Base-by-base conservation (phyloP, 164 flowering plant species). In the Litsea cubeba region DNA sequence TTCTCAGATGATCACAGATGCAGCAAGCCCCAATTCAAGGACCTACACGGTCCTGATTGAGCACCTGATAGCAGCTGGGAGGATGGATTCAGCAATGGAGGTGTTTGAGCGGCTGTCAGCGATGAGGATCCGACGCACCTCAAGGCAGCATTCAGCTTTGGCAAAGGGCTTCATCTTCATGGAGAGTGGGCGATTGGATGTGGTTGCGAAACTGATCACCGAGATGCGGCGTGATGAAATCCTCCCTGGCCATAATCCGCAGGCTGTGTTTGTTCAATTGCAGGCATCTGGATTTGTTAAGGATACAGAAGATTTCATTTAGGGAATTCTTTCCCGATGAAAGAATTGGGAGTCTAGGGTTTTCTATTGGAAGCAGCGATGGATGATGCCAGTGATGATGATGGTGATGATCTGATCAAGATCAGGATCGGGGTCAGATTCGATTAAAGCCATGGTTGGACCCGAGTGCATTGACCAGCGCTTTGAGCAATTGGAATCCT, bases 401-500 rank as follows among this genome's bases (percentile, higher is more conserved):
- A 22, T 25, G 65, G 15, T 50, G 69, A 57, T 24, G 68, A 30
- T n/a, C n/a, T 58, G 60, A 14, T 66, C 72, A 25, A 14, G 79
- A 68, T 32, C 79, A 25, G 54, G 72, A 73, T 69, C 79, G 69
- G 5, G 78, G 76, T 68, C 75, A 26, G 12, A 75, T 88, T 71
- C 78, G 77, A 71, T 83, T 91, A 79, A 93, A 90, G 79, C 96
- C 96, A 54, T 95, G 98, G 98, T 84, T 95, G 75, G 98, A 93
- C 74, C 97, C 97, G 2, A 82, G 83, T 79, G 97, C 98, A 71
- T 83, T 95, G 76, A 95, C 96, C 0, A 82, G 79, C 77, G 91
- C 97, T 15, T 78, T 95, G 84, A 71, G 77, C n/a, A 62, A 83
- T 70, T 95, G 98, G 99, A 80, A 72, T 68, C 84, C 83, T 70